Percentiles rank a stretch among this genome's conserved stretches.
phyloP scores from a whole-genome alignment of 257 asterid genomes.

The Solanum bulbocastanum region DNA sequence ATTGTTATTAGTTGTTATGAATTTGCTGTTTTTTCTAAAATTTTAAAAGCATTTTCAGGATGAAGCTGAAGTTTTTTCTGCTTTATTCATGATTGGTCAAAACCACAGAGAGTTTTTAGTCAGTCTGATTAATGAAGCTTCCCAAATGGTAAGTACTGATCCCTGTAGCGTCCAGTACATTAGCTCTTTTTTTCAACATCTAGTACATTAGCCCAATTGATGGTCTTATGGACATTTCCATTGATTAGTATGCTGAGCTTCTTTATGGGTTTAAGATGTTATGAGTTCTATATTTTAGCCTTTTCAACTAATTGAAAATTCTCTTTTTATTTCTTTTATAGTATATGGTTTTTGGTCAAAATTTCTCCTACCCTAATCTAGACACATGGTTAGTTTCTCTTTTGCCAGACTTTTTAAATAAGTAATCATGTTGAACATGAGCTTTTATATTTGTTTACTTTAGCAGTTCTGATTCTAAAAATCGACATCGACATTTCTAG shows the following conservation, averaged over 20 bases:
- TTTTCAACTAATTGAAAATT: background rate
- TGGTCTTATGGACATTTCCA: background rate
- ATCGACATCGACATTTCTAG: background rate
- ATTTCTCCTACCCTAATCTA: background rate
- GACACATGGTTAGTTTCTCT: background rate
- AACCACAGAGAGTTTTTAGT: constrained; percentile 51
- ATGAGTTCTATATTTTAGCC: background rate
- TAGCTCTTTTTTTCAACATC: background rate
- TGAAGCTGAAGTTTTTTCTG: constrained; percentile 59
- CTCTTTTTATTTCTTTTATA: background rate
- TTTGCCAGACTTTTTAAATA: background rate
- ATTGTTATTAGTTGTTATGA: background rate
- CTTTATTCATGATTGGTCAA: constrained; percentile 51
- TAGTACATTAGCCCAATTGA: background rate
- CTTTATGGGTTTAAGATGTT: background rate
- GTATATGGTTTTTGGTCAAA: background rate
- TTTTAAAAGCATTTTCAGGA: constrained; percentile 41
- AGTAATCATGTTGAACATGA: background rate
- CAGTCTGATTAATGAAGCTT: constrained; percentile 37
- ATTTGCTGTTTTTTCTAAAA: background rate
- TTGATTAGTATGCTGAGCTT: background rate
- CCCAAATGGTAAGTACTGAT: constrained; percentile 49
- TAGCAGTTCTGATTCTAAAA: background rate
- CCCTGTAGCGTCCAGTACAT: background rate
- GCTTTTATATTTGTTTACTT: background rate